A percentile compares a stretch with the other conserved stretches of the same genome.
phyloP scores from a whole-genome alignment of 192 early-diverging fungal genomes.

The Funneliformis mosseae region DNA sequence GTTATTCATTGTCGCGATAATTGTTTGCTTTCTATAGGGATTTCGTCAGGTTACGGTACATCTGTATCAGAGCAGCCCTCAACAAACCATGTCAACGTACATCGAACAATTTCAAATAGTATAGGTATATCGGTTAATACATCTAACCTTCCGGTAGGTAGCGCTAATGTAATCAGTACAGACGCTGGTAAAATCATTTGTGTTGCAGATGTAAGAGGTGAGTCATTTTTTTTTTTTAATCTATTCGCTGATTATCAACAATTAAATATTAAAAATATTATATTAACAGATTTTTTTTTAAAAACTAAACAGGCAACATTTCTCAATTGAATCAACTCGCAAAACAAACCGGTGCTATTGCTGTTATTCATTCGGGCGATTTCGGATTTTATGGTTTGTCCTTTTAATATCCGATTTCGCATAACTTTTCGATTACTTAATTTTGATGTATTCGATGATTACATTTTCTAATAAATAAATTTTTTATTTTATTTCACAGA shows the following conservation, averaged over 20 bases:
- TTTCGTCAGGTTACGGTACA: background rate
- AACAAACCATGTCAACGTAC: slow-evolving; percentile 1
- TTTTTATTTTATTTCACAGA: slow-evolving; percentile 11
- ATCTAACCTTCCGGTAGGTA: slow-evolving; percentile 22
- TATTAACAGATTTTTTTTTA: background rate
- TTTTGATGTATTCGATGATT: background rate
- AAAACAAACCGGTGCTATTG: slow-evolving; percentile 53
- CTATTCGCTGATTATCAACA: background rate
- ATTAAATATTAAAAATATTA: background rate
- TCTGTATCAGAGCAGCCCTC: slow-evolving; percentile 18
- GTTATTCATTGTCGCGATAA: background rate
- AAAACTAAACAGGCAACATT: slow-evolving; percentile 43
- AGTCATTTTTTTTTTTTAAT: background rate
- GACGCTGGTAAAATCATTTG: slow-evolving; percentile 54
- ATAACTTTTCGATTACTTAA: background rate
- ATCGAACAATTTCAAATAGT: background rate
- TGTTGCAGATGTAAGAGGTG: slow-evolving; percentile 55
- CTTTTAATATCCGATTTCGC: background rate
- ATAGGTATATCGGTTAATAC: slow-evolving; percentile 33
- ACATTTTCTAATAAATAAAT: background rate
- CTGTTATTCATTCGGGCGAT: slow-evolving; percentile 62
- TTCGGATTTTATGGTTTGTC: slow-evolving; percentile 63
- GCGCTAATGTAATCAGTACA: slow-evolving; percentile 36
- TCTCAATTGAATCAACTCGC: slow-evolving; percentile 61
- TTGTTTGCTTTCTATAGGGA: background rate